These are phyloP conservation scores for Taphrina confusa DNA, from an alignment of 1,139 yeast species.

Conservation along the genomic window DNA sequence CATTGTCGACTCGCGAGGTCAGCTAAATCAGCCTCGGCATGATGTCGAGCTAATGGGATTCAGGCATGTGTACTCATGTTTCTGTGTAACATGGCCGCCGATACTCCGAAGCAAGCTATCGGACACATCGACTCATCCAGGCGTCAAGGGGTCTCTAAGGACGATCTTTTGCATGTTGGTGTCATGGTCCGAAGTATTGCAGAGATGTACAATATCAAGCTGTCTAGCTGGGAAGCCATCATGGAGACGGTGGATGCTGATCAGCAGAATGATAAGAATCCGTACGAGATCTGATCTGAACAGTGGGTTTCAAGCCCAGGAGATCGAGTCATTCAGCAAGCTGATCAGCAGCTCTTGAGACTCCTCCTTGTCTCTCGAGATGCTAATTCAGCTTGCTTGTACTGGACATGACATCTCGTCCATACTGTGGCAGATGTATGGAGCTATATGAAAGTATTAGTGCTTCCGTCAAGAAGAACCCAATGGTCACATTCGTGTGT, in stretches of 20 bases:
- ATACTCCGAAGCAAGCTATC: conserved; percentile 32
- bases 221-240: conserved; percentile 20
- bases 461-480: too few species aligned
- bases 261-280: background rate
- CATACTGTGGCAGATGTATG: too few species aligned
- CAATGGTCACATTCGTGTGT: too few species aligned
- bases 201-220: conserved; percentile 24
- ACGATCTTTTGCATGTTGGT: conserved; percentile 16
- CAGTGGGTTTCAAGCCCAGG: too few species aligned
- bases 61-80: conserved; percentile 32
- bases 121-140: conserved; percentile 28
- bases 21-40: background rate
- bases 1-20: conserved; percentile 19
- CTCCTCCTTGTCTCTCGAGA: too few species aligned
- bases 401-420: too few species aligned
- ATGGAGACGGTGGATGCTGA: conserved; percentile 26
- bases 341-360: too few species aligned
- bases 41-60: background rate
- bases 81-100: conserved; percentile 23
- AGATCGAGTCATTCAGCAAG: too few species aligned
- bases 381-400: too few species aligned
- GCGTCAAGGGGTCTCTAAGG: conserved; percentile 17
- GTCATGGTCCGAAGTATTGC: conserved; percentile 27
- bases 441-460: too few species aligned
- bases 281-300: conserved; percentile 5